Evolutionary conservation across 169 alveolate species (phyloP).

Genomic region (Plasmodium reichenowi): DNA sequence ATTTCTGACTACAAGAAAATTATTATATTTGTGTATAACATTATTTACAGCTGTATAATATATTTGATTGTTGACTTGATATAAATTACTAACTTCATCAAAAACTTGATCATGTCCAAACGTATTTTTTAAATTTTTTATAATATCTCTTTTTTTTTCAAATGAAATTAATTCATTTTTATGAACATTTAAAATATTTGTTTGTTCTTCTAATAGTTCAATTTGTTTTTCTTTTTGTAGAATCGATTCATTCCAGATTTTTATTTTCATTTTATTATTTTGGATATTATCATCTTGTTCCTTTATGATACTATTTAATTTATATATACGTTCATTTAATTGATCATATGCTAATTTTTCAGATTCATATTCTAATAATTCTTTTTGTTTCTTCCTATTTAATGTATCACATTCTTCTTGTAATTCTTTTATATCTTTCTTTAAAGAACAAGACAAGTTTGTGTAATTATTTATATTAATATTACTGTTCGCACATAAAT

Average conservation of each 20-base stretch:
- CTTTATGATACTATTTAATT: slow-evolving; percentile 54
- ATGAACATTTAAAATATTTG: slow-evolving; percentile 76
- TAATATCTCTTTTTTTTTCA: slow-evolving; percentile 76
- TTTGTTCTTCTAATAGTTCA: slow-evolving; percentile 66
- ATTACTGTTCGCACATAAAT: slow-evolving; percentile 61
- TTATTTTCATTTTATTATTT: slow-evolving; percentile 34
- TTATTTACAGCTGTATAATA: slow-evolving; percentile 81
- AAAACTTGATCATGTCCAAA: slow-evolving; percentile 77
- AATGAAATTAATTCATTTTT: slow-evolving; percentile 77
- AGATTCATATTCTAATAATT: slow-evolving; percentile 26
- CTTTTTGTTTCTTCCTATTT: slow-evolving; percentile 59
- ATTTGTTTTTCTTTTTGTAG: slow-evolving; percentile 57
- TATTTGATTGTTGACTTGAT: slow-evolving; percentile 77
- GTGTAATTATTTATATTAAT: slow-evolving; percentile 42
- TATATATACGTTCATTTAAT: slow-evolving; percentile 1
- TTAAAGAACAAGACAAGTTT: background rate
- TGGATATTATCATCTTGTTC: slow-evolving; percentile 45
- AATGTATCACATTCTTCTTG: slow-evolving; percentile 66
- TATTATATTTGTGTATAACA: slow-evolving; percentile 77
- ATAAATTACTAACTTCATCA: slow-evolving; percentile 81
- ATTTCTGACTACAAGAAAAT: slow-evolving; percentile 77
- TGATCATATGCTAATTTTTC: slow-evolving; percentile 38
- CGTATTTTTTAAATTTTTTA: slow-evolving; percentile 64
- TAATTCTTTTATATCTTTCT: slow-evolving; percentile 50
- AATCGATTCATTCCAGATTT: slow-evolving; percentile 14